Percentiles rank a stretch among this genome's conserved stretches.
phyloP scores from a whole-genome alignment of 1,284 basidiomycete species.

The Trichosporon sp. region DNA sequence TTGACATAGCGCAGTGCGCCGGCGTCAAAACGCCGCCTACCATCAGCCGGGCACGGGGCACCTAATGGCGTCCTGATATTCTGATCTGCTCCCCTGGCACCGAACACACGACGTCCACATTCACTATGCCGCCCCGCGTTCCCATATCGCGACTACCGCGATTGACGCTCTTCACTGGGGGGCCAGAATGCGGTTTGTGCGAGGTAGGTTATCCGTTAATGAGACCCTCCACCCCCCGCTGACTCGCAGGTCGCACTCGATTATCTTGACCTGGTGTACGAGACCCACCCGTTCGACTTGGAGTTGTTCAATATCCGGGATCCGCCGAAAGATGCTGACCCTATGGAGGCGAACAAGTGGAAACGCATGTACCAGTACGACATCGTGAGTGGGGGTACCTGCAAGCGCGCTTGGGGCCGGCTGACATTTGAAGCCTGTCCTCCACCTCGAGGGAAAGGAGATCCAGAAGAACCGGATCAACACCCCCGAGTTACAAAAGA shows the following conservation, averaged over 20 bases:
- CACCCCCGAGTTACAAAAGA: constrained; percentile 25
- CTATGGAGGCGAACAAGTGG: constrained; percentile 41
- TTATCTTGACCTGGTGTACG: constrained; percentile 34
- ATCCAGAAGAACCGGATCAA: constrained; percentile 48
- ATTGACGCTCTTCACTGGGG: constrained; percentile 48
- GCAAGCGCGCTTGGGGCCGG: background rate
- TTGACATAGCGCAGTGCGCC: background rate
- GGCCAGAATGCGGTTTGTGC: constrained; percentile 48
- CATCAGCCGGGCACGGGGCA: background rate
- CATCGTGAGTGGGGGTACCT: constrained; percentile 36
- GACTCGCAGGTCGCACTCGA: constrained; percentile 38
- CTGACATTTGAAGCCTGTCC: constrained; percentile 37
- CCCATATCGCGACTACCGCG: constrained; percentile 26
- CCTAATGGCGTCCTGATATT: background rate
- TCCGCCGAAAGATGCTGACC: constrained; percentile 33
- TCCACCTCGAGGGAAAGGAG: constrained; percentile 41
- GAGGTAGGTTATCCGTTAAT: constrained; percentile 32
- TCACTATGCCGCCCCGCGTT: constrained; percentile 36
- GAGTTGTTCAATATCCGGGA: constrained; percentile 44
- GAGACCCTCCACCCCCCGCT: background rate
- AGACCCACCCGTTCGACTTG: constrained; percentile 41
- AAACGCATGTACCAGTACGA: constrained; percentile 47
- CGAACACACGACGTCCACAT: background rate
- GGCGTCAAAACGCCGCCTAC: background rate
- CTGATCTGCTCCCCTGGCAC: background rate